phyloP scores from a whole-genome alignment of 768 basidiomycete species.

The Suillus paluster region DNA sequence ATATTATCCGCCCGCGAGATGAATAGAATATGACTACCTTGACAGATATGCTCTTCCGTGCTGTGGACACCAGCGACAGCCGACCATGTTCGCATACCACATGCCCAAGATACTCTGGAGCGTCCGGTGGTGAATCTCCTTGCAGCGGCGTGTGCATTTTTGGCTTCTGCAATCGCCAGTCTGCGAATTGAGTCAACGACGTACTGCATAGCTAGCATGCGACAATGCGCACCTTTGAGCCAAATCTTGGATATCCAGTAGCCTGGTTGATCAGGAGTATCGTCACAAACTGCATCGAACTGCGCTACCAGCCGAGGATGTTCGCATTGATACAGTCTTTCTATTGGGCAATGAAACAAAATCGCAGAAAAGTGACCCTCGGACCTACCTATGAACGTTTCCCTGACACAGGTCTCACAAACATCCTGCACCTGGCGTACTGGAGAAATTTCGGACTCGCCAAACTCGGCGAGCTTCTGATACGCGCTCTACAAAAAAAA shows the following conservation, averaged over 20 bases:
- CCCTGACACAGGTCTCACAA: conserved; percentile 62
- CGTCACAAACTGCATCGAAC: conserved; percentile 59
- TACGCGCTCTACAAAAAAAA: conserved; percentile 23
- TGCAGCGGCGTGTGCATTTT: conserved; percentile 70
- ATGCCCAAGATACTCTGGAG: conserved; percentile 56
- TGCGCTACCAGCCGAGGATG: conserved; percentile 64
- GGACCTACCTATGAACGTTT: conserved; percentile 58
- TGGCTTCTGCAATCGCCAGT: conserved; percentile 74
- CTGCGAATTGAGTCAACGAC: conserved; percentile 42
- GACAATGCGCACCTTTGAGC: conserved; percentile 62
- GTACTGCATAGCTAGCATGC: conserved; percentile 9
- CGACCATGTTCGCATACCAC: conserved; percentile 75
- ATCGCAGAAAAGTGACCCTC: conserved; percentile 1
- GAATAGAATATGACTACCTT: conserved; percentile 45
- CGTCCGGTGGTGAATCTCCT: conserved; percentile 71
- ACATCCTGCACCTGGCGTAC: conserved; percentile 53
- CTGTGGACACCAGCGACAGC: conserved; percentile 56
- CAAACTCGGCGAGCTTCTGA: conserved; percentile 35
- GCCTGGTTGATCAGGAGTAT: conserved; percentile 45
- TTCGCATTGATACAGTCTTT: conserved; percentile 68
- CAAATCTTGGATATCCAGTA: conserved; percentile 83
- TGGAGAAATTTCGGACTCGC: conserved; percentile 54
- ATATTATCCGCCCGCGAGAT: neutral
- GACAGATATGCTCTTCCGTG: conserved; percentile 64
- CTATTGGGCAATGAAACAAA: conserved; percentile 39